Base-by-base conservation (phyloP, 345 rosid species). In the Gossypium turneri region DNA sequence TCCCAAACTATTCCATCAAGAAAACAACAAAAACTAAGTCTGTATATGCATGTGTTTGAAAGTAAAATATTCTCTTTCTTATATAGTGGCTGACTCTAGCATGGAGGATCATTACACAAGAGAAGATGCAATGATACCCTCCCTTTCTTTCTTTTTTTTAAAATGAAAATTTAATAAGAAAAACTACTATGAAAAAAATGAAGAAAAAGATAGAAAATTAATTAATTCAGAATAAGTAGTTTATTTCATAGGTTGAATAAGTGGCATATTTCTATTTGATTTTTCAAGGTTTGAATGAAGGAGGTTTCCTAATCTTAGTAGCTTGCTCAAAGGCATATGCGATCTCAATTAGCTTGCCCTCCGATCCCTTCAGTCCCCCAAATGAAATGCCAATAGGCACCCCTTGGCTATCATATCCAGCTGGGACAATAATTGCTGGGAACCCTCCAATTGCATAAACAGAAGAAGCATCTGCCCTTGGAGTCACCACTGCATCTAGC, bases 251-350 rank as follows among this genome's bases (percentile, higher is more conserved):
- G 8, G n/a, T 9, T 17, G 7, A n/a, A 7, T 15, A 29, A 29
- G 16, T 2, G 24, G 44, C 66, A 45, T 6, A 13, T 12, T 43
- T 43, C 1, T 2, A 0, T 24, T 16, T 15, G 20, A 76, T 43
- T 4, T 57, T 68, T 80, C 70, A 79, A 70, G 84, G 17, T 20
- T 20, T 76, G 78, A 85, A 79, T 12, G 78, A 61, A 43, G 94
- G 96, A 71, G 92, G 92, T 73, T 77, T 84, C 77, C 92, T 83
- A 22, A 85, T 64, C 79, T 67, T 77, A 27, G 92, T 89, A 52
- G 89, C 88, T 76, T 88, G 92, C 81, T 94, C 97, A 48, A 92
- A 90, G 17, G 72, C 89, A 78, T 82, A 91, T 9, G 95, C 90
- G 58, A 94, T 87, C 57, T 93, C 90, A 29, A 89, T 87, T 1